These are phyloP conservation scores for Jamesozyma gamospora DNA, from an alignment of 805 yeast species.

Conservation along the genomic window DNA sequence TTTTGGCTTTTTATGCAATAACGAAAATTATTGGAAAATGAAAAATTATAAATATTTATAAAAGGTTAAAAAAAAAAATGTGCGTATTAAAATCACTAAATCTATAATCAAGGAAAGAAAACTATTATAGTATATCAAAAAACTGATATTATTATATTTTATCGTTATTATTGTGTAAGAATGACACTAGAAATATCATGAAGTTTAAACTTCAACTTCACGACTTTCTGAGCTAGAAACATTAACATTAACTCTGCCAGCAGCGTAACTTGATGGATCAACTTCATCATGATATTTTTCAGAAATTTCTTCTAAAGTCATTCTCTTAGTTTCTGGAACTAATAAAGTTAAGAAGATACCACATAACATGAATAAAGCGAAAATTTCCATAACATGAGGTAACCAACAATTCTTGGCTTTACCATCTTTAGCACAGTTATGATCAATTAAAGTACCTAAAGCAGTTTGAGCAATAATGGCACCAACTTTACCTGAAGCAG, in stretches of 20 bases:
- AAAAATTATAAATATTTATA: no score
- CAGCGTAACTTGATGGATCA: slow-evolving; percentile 31
- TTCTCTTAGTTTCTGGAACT: slow-evolving; percentile 86
- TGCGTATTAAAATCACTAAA: no score
- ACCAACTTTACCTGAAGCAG: slow-evolving; percentile 87
- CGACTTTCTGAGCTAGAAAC: not conserved
- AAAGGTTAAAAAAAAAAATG: no score
- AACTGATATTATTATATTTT: no score
- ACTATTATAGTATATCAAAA: no score
- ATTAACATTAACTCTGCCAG: not conserved
- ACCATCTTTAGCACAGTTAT: slow-evolving; percentile 55
- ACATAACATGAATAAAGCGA: slow-evolving; percentile 80
- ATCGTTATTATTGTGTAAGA: no score
- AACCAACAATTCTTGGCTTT: slow-evolving; percentile 57
- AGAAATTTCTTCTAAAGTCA: slow-evolving; percentile 74
- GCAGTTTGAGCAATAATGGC: slow-evolving; percentile 87
- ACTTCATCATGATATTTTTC: slow-evolving; percentile 79
- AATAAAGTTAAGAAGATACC: slow-evolving; percentile 60
- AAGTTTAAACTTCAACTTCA: not conserved
- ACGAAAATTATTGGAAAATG: no score
- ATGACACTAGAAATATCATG: no score
- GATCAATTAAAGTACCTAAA: slow-evolving; percentile 74
- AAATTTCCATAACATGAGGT: slow-evolving; percentile 89
- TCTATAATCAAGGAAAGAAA: no score
- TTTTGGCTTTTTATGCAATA: no score